These are phyloP conservation scores for Pseudoscleropodium purum DNA, from an alignment of 225 moss, liverwort and hornwort genomes.

Conservation along the genomic window DNA sequence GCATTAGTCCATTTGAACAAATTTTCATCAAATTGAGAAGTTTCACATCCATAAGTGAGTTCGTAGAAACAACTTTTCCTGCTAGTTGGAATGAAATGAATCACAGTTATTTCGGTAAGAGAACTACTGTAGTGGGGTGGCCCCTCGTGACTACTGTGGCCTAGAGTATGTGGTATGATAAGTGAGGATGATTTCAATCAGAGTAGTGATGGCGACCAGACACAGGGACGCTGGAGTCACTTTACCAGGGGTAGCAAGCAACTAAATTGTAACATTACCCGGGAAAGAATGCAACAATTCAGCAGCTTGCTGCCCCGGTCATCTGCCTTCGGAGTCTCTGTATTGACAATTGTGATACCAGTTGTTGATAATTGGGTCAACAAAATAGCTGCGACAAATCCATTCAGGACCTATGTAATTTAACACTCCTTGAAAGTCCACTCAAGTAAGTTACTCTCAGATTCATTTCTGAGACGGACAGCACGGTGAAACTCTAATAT, in stretches of 20 bases:
- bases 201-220: neutral
- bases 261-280: neutral
- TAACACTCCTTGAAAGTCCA: neutral
- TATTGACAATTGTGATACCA: neutral
- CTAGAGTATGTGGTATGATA: neutral
- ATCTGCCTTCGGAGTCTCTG: neutral
- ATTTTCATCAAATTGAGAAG: neutral
- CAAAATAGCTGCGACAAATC: neutral
- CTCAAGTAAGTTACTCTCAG: neutral
- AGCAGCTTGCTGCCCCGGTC: neutral
- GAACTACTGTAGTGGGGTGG: neutral
- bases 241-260: neutral
- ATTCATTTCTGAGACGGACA: neutral
- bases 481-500: too few species aligned
- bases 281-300: neutral
- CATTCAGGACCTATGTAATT: neutral
- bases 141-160: neutral
- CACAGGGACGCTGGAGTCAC: neutral
- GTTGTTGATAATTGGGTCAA: too few species aligned
- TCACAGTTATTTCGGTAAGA: neutral
- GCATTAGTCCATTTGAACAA: neutral
- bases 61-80: neutral
- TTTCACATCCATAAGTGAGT: neutral
- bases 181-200: neutral
- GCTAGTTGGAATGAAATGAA: neutral